Evolutionary conservation across 108 stramenopile genomes (phyloP), one percentile per base, ranked within the genome.

Genomic region (Nitzschia putrida): DNA sequence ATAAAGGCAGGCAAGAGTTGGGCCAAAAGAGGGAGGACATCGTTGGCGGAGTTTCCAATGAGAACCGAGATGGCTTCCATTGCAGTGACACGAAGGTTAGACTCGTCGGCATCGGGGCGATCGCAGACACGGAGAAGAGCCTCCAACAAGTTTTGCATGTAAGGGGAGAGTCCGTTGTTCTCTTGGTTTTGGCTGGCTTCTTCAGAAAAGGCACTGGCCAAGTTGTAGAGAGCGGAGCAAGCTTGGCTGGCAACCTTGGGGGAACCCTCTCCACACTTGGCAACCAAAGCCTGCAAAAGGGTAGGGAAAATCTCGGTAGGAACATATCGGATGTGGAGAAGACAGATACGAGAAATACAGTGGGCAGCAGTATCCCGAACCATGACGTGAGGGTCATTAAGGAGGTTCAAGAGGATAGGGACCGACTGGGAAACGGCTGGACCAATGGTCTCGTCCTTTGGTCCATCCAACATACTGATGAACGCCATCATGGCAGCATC

Each of bases 401-500:
- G 69, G 22, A 88, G 80, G 40, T 55, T 47, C 59, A 98, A 74
- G 37, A 98, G 74, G 25, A 94, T 73, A 7, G 95, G 95, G 64
- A 97, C 89, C 6, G 88, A 91, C 54, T 92, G 88, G 26, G 86
- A 79, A 18, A 98, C 95, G 52, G 74, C 84, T 3, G 73, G 79
- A 6, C 90, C 85, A 64, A 98, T 93, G 45, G 80, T 81, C 2
- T 82, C 89, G 16, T 85, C 68, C 41, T 75, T 74, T 0, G 95
- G 93, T 26, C 97, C 97, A 24, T 96, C 94, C 40, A 98, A 57
- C 40, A 97, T 91, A 39, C 85, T 86, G 53, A 87, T 85, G 43
- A 98, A 98, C 13, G 97, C 95, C 94, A 97, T 95, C 42, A 89
- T 91, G 0, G 95, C 89, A 8, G 97, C 95, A 61, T 98, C 97